phyloP scores from a whole-genome alignment of 2,329 filamentous ascomycete species.

The Sarocladium brachiariae region DNA sequence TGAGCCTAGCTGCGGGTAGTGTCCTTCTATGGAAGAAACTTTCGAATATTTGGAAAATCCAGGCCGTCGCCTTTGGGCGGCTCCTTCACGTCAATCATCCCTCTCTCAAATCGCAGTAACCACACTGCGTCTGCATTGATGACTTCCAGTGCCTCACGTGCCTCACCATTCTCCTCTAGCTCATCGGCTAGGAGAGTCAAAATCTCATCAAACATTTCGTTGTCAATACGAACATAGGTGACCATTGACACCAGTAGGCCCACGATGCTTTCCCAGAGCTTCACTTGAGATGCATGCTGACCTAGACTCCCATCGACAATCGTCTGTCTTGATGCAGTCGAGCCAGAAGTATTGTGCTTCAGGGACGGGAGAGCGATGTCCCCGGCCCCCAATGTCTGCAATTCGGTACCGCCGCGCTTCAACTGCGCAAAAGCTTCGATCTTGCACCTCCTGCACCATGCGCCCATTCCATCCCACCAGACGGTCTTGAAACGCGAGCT shows the following conservation, averaged over 20 bases:
- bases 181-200: slow-evolving; percentile 52
- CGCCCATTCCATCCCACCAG: slow-evolving; percentile 52
- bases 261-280: slow-evolving; percentile 58
- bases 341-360: background rate
- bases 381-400: slow-evolving; percentile 11
- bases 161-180: slow-evolving; percentile 37
- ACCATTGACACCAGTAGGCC: slow-evolving; percentile 55
- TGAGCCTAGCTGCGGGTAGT: background rate
- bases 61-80: slow-evolving; percentile 37
- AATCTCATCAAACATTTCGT: slow-evolving; percentile 65
- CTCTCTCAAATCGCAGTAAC: slow-evolving; percentile 50
- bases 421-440: background rate
- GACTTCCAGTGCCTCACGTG: slow-evolving; percentile 51
- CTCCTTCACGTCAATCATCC: slow-evolving; percentile 28
- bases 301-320: slow-evolving; percentile 35
- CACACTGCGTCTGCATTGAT: slow-evolving; percentile 73
- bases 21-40: slow-evolving; percentile 5
- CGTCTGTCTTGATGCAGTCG: background rate
- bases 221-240: slow-evolving; percentile 55
- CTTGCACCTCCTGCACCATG: slow-evolving; percentile 36
- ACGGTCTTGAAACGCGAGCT: slow-evolving; percentile 65
- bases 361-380: slow-evolving; percentile 21
- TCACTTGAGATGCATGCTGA: slow-evolving; percentile 52
- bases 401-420: slow-evolving; percentile 11
- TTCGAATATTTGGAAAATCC: slow-evolving; percentile 27